Evolutionary conservation across 176 grass and related monocot species (phyloP), one percentile per base, ranked within the genome.

Genomic region (Musa schizocarpa): DNA sequence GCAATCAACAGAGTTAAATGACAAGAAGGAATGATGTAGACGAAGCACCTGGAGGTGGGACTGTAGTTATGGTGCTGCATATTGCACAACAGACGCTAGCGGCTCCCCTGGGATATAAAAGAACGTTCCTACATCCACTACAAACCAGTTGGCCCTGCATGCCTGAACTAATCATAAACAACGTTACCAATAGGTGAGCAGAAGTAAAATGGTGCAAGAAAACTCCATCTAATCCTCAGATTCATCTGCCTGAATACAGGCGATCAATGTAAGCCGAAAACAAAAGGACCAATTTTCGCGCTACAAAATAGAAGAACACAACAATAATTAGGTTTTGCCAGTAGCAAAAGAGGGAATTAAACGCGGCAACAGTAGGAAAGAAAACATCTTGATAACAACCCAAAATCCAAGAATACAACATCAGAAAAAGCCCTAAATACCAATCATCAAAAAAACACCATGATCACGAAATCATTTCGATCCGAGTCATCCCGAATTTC

Each of bases 131-230:
- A 77, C 92, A 96, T 23, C 88, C 86, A 75, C 84, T 83, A 83
- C 92, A 96, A 75, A 96, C 92, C 72, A 96, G 82, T 83, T 89
- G 92, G 79, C 84, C 83, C 84, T 88, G 83, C 88, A 91, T 96
- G 72, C 81, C 89, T 89, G 63, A 25, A 57, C 11, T 59, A 59
- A 59, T 59, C 56, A 59, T 59, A 59, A 59, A 59, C 56, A 58
- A 58, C 55, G 55, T 11, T 5, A 58, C n/a, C 55, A 58, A 58
- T 16, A 1, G 8, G 19, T 58, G 16, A 8, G 56, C 5, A 59
- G n/a, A n/a, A 13, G 56, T 59, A 19, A 19, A 19, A 20, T 20
- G 17, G 56, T 19, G 3, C 56, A 59, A 43, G 4, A 59, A 59
- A 59, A 59, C n/a, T 59, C 9, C 16, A 59, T 7, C 56, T 59